phyloP scores from a whole-genome alignment of 495 filamentous ascomycete species.

The Neurospora sublineolata region DNA sequence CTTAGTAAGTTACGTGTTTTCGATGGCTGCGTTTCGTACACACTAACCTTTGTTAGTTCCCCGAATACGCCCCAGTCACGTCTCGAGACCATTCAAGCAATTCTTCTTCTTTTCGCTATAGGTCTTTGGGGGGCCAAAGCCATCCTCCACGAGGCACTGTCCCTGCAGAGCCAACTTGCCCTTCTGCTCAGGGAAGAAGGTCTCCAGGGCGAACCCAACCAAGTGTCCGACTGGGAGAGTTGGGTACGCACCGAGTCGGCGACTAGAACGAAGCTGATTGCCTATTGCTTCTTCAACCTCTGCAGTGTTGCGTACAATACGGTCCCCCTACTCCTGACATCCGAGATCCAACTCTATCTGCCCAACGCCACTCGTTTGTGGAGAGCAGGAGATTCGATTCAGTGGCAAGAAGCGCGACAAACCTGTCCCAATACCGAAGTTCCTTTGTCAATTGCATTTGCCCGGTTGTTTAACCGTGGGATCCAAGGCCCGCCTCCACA shows the following conservation, averaged over 20 bases:
- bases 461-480: conserved; percentile 33
- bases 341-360: conserved; percentile 49
- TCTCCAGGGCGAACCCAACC: conserved; percentile 29
- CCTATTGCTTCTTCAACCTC: conserved; percentile 49
- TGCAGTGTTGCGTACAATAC: conserved; percentile 49
- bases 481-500: conserved; percentile 38
- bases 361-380: conserved; percentile 44
- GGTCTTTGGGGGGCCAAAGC: conserved; percentile 46
- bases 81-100: conserved; percentile 45
- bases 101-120: conserved; percentile 44
- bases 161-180: conserved; percentile 42
- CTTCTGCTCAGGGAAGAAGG: conserved; percentile 45
- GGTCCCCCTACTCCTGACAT: conserved; percentile 46
- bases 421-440: conserved; percentile 32
- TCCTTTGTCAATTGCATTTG: conserved; percentile 38
- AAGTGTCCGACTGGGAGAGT: conserved; percentile 39
- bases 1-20: conserved; percentile 27
- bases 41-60: conserved; percentile 24
- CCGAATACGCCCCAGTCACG: conserved; percentile 42
- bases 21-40: not conserved
- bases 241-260: conserved; percentile 46
- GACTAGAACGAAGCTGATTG: conserved; percentile 45
- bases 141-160: conserved; percentile 44
- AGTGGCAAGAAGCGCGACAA: conserved; percentile 39
- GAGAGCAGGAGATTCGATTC: conserved; percentile 38